A percentile compares a stretch with the other conserved stretches of the same genome.
These are phyloP conservation scores for Coniella vitis DNA, from an alignment of 2,329 filamentous ascomycete genomes.

Conservation along the genomic window DNA sequence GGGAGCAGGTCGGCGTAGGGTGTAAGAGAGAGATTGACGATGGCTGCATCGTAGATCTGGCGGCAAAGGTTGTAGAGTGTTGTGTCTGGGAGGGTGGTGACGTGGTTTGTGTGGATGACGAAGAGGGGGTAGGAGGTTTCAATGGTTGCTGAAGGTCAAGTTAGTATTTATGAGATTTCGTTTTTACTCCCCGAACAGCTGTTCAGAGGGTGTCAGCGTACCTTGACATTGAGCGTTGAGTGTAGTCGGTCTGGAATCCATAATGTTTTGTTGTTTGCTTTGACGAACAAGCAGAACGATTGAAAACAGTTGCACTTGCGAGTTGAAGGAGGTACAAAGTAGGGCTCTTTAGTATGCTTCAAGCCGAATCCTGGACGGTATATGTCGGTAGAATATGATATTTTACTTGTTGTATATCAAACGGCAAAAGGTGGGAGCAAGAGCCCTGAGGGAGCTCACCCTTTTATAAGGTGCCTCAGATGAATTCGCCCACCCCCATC, in stretches of 20 bases:
- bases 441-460: constrained; percentile 3
- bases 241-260: background rate
- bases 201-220: background rate
- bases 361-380: too few species aligned
- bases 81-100: constrained; percentile 22
- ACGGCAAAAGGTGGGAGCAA: too few species aligned
- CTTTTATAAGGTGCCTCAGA: constrained; percentile 6
- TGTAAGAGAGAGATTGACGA: constrained; percentile 21
- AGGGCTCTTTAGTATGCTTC: too few species aligned
- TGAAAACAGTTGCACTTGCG: too few species aligned
- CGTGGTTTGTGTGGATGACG: constrained; percentile 22
- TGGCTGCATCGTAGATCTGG: constrained; percentile 20
- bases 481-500: background rate
- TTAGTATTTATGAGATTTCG: background rate
- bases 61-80: constrained; percentile 22
- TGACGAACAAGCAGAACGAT: too few species aligned
- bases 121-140: constrained; percentile 23
- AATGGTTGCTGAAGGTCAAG: constrained; percentile 23
- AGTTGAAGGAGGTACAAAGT: too few species aligned
- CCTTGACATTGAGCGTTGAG: constrained; percentile 16
- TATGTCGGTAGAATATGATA: too few species aligned
- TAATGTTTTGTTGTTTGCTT: constrained; percentile 1
- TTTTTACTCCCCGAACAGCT: too few species aligned
- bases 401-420: too few species aligned
- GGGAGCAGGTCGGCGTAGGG: constrained; percentile 13